Evolutionary conservation across 2,329 filamentous ascomycete species (phyloP), one percentile per base, ranked within the genome.

Genomic region (Xylaria sp.): DNA sequence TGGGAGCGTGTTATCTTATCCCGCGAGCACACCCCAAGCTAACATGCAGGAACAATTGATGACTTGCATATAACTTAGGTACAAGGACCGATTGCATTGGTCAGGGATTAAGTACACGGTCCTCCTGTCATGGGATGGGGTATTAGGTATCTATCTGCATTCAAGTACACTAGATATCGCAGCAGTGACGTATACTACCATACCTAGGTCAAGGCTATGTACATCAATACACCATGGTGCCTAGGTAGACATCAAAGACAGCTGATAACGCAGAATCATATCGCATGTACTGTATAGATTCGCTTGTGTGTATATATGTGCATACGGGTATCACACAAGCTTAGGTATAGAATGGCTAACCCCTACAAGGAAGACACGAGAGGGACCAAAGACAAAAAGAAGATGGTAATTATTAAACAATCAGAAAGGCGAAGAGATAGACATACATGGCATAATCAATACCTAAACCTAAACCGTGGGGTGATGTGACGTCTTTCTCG

Each of bases 21-120:
- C 44, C 12, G 37, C 62, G 40, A n/a, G 13, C 48, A 53, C 51
- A 21, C 16, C 16, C 8, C 27, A 35, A 8, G 37, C 21, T 29
- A 21, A 42, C 62, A 69, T 71, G 67, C 69, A 71, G 69, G 69
- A 69, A 71, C 67, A 29, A 63, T 55, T 47, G 63, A 69, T 69
- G 69, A 71, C 69, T 40, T 67, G 69, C 67, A 69, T 66, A 54
- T 40, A 13, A n/a, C 25, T n/a, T 27, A 27, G 50, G 29, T 58
- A 35, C 42, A 32, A 16, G 27, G 44, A 51, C 32, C 29, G 50
- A 57, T 40, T 48, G 27, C 37, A 47, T 25, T 23, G 29, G 61
- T 47, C 42, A 58, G 55, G 32, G 51, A 48, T 29, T 21, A n/a
- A 18, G 5, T 5, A 44, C 40, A 44, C 40, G 40, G 40, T 16